These are phyloP conservation scores for Cercospora brassicicola DNA, from an alignment of 2,329 filamentous ascomycete genomes.

Conservation along the genomic window DNA sequence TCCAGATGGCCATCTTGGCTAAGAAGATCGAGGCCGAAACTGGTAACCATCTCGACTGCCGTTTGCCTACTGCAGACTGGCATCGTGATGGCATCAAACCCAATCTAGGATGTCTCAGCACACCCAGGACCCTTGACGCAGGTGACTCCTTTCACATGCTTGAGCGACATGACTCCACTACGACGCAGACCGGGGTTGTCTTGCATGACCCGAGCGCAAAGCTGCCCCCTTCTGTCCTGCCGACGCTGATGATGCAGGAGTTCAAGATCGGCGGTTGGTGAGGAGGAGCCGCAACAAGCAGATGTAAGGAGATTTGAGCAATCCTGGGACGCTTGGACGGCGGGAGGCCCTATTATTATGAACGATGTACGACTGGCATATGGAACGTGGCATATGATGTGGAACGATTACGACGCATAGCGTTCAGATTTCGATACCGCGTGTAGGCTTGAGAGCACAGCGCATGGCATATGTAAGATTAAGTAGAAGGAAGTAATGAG, in stretches of 20 bases:
- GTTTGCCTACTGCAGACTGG: conserved; percentile 25
- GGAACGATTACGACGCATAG: not conserved
- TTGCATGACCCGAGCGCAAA: conserved; percentile 9
- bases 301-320: not conserved
- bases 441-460: not conserved
- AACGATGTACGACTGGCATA: not conserved
- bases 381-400: not conserved
- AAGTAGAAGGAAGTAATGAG: not conserved
- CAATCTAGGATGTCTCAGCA: conserved; percentile 3
- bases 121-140: not conserved
- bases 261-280: conserved; percentile 14
- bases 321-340: not conserved
- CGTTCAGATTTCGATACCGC: not conserved
- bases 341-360: not conserved
- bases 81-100: not conserved
- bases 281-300: too few relatives aligned
- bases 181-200: conserved; percentile 1
- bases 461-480: not conserved
- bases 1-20: conserved; percentile 44
- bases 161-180: conserved; percentile 10
- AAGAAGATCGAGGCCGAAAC: conserved; percentile 32
- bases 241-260: conserved; percentile 7
- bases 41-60: conserved; percentile 6
- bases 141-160: not conserved
- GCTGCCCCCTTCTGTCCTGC: not conserved